phyloP scores from a whole-genome alignment of 441 rosid genomes.

The Mallotus repandus region DNA sequence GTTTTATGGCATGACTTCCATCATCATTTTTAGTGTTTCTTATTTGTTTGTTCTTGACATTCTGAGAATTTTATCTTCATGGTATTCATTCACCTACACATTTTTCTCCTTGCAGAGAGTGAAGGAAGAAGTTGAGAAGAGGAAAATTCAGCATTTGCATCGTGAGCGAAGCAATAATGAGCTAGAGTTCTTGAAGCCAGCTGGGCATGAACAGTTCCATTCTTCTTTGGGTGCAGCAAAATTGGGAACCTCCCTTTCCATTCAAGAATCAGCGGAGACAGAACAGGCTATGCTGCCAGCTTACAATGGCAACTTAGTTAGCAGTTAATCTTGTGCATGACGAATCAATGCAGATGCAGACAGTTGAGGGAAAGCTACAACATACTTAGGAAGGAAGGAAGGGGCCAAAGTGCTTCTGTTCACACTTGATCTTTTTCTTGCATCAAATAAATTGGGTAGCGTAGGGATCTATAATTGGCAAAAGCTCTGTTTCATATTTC shows the following conservation, averaged over 20 bases:
- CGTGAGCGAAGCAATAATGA: conserved; percentile 26
- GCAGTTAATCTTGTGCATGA: conserved; percentile 26
- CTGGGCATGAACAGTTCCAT: conserved; percentile 57
- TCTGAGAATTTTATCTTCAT: no score
- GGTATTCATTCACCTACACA: not conserved
- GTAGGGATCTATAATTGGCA: not conserved
- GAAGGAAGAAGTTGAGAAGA: conserved; percentile 61
- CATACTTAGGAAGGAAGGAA: no score
- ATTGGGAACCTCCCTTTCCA: conserved; percentile 17
- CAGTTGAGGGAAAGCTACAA: conserved; percentile 22
- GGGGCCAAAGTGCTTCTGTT: no score
- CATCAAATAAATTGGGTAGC: conserved; percentile 13
- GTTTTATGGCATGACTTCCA: no score
- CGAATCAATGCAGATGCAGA: conserved; percentile 29
- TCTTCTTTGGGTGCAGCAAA: conserved; percentile 42
- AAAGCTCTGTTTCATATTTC: no score
- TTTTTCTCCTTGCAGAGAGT: conserved; percentile 44
- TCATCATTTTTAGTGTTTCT: no score
- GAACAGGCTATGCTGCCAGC: conserved; percentile 20
- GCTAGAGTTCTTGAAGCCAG: conserved; percentile 34
- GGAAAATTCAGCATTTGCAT: conserved; percentile 41
- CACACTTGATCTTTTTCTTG: no score
- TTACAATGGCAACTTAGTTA: conserved; percentile 19
- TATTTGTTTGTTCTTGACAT: no score
- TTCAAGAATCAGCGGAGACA: conserved; percentile 28